phyloP scores from a whole-genome alignment of 1,139 yeast species.

The Trichomonascaceae sp. region DNA sequence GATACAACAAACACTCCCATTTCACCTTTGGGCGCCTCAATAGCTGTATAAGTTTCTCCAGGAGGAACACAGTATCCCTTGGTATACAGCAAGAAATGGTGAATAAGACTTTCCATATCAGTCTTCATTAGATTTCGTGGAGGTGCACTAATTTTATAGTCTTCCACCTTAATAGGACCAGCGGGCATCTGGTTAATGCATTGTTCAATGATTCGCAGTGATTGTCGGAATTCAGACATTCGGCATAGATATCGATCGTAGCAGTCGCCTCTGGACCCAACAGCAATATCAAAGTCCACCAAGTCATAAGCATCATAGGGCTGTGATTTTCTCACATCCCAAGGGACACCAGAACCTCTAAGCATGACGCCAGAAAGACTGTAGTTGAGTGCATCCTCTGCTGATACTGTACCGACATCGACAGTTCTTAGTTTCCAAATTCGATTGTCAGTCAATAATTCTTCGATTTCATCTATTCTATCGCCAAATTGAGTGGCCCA shows the following conservation, averaged over 20 bases:
- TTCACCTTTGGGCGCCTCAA: slow-evolving; percentile 95
- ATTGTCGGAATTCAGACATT: slow-evolving; percentile 91
- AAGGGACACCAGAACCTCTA: slow-evolving; percentile 86
- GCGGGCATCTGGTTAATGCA: slow-evolving; percentile 90
- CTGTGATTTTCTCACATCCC: slow-evolving; percentile 78
- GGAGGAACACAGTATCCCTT: slow-evolving; percentile 87
- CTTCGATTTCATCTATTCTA: slow-evolving; percentile 86
- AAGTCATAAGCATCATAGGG: slow-evolving; percentile 87
- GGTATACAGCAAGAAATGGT: slow-evolving; percentile 80
- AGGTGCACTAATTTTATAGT: slow-evolving; percentile 79
- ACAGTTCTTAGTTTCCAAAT: slow-evolving; percentile 88
- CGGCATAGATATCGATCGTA: slow-evolving; percentile 83
- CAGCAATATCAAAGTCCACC: slow-evolving; percentile 83
- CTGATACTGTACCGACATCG: slow-evolving; percentile 73
- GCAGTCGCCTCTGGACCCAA: slow-evolving; percentile 84
- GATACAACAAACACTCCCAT: slow-evolving; percentile 88
- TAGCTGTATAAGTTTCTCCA: slow-evolving; percentile 88
- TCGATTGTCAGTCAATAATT: slow-evolving; percentile 82
- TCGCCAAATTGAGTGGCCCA: slow-evolving; percentile 97
- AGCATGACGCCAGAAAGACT: slow-evolving; percentile 83
- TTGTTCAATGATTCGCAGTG: slow-evolving; percentile 81
- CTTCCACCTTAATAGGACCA: slow-evolving; percentile 90
- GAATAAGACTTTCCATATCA: slow-evolving; percentile 89
- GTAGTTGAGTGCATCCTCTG: slow-evolving; percentile 82
- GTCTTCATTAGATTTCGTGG: slow-evolving; percentile 79